Base-by-base conservation (phyloP, 139 green algal species). In the Edaphochlamys debaryana region DNA sequence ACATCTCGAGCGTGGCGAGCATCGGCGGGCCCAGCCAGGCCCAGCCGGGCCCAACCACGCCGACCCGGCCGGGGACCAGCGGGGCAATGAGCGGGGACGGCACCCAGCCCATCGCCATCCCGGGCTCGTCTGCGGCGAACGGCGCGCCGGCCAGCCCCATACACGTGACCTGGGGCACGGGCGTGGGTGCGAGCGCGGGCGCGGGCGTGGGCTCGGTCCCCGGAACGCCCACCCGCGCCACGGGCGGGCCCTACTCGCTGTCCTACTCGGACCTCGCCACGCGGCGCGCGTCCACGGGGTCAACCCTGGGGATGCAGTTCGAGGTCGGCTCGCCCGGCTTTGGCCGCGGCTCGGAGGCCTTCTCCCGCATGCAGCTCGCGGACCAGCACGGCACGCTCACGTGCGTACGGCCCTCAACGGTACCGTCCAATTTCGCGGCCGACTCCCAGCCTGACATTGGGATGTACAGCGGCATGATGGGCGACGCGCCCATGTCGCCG, bases 381-480 rank as follows among this genome's bases (percentile, higher is more conserved):
- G 56, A 63, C 45, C 9, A 79, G 79, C 69, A 79, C 42, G 68
- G 69, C 52, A 79, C 68, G 32, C 69, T 73, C 27, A 79, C 69
- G 3, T 79, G 69, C 67, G 15, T 79, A n/a, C 58, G 67, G n/a
- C 68, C 79, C 9, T 63, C 54, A 38, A 79, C 79, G 19, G 67
- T 85, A 17, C 79, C 79, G 19, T 72, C 52, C 22, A 69, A 69
- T 30, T 79, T 79, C 50, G 79, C 67, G 4, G 79, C 67, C 3
- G 67, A 79, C 56, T 63, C 42, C 38, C 79, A 86, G 69, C 32
- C 41, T 1, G 54, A 86, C 42, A 17, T 79, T 5, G 29, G 40
- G 22, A 30, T 36, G 23, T 67, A 42, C 52, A 29, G 78, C 78
- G 45, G n/a, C 48, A 60, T 30, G 29, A 29, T 58, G 2, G 50